phyloP scores from a whole-genome alignment of 495 filamentous ascomycete genomes.

The Tuber borchii region DNA sequence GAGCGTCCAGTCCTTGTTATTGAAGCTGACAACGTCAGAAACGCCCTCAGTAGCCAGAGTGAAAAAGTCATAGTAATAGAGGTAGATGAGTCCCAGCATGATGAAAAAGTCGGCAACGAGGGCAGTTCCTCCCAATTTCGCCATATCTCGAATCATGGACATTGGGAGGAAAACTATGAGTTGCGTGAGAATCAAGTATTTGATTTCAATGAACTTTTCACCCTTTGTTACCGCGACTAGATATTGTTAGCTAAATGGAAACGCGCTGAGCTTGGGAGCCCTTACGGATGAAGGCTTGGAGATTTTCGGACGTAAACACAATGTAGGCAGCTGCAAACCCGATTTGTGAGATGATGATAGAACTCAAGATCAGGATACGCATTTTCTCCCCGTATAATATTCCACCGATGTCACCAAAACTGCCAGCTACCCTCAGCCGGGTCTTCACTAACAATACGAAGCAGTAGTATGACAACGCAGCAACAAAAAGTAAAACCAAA shows the following conservation, averaged over 20 bases:
- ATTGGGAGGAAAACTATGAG: constrained; percentile 88
- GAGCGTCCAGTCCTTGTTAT: constrained; percentile 80
- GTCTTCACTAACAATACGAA: constrained; percentile 88
- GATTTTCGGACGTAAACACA: constrained; percentile 91
- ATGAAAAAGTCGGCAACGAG: constrained; percentile 92
- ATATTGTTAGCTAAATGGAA: not conserved
- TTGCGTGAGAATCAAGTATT: constrained; percentile 84
- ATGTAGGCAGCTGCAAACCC: constrained; percentile 98
- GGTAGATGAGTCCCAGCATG: constrained; percentile 79
- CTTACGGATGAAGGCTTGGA: constrained; percentile 83
- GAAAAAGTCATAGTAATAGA: constrained; percentile 89
- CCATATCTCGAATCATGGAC: constrained; percentile 88
- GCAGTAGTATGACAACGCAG: constrained; percentile 84
- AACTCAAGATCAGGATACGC: constrained; percentile 75
- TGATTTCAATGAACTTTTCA: constrained; percentile 71
- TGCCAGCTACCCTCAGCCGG: constrained; percentile 72
- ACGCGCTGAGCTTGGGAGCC: not conserved
- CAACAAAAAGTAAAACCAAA: constrained; percentile 75
- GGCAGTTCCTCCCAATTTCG: constrained; percentile 84
- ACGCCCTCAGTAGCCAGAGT: constrained; percentile 67
- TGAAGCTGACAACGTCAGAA: constrained; percentile 79
- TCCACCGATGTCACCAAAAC: constrained; percentile 94
- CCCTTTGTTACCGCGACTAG: constrained; percentile 66
- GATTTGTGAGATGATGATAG: constrained; percentile 88
- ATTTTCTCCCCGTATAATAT: constrained; percentile 86